Evolutionary conservation across 345 rosid species (phyloP).

Genomic region (Adansonia digitata): DNA sequence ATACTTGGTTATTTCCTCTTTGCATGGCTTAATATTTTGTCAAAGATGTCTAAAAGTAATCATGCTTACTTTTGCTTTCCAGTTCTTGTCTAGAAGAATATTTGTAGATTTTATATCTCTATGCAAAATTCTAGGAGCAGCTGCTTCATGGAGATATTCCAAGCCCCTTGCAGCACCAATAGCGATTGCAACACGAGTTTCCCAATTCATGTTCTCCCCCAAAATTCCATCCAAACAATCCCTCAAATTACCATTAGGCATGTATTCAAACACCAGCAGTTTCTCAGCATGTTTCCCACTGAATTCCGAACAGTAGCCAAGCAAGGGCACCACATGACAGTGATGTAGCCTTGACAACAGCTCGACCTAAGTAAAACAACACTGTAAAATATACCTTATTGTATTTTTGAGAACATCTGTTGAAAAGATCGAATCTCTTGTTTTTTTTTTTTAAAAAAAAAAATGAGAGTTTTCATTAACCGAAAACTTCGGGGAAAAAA

Average conservation of each 20-base stretch:
- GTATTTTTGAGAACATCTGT: background rate
- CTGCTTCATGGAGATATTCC: constrained; percentile 97
- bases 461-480: background rate
- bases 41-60: too few species aligned
- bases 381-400: constrained; percentile 1
- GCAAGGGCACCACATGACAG: constrained; percentile 85
- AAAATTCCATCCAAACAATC: constrained; percentile 65
- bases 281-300: constrained; percentile 70
- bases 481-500: background rate
- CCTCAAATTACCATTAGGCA: constrained; percentile 77
- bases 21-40: too few species aligned
- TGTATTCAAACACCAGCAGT: constrained; percentile 77
- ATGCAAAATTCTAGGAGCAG: constrained; percentile 94
- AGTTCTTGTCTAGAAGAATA: constrained; percentile 74
- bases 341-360: constrained; percentile 83
- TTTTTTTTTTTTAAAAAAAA: background rate
- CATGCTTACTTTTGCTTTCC: constrained; percentile 79
- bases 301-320: constrained; percentile 81
- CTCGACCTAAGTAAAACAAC: constrained; percentile 54
- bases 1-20: too few species aligned
- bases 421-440: too few species aligned
- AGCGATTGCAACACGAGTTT: constrained; percentile 67
- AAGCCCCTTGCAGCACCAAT: constrained; percentile 95
- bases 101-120: constrained; percentile 96
- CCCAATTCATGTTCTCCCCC: constrained; percentile 73